phyloP scores from a whole-genome alignment of 371 early-diverging fungal genomes.

The Actinomucor elegans region DNA sequence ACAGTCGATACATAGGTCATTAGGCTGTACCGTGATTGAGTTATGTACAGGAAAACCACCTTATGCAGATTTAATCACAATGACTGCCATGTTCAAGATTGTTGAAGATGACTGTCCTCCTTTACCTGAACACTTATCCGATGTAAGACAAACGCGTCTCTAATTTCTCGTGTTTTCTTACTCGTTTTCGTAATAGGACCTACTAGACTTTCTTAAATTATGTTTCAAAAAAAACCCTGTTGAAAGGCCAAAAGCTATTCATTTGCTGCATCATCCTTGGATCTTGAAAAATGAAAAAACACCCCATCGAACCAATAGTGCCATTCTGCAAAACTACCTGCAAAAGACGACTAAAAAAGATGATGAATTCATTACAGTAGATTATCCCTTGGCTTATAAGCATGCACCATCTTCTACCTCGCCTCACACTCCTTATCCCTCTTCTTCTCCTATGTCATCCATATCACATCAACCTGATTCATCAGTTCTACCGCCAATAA shows the following conservation, averaged over 20 bases:
- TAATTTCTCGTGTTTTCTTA: neutral
- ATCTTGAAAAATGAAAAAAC: conserved; percentile 45
- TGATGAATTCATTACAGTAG: neutral
- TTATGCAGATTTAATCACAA: conserved; percentile 76
- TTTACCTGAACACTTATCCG: conserved; percentile 74
- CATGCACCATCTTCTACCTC: neutral
- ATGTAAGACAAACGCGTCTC: conserved; percentile 29
- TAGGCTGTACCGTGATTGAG: conserved; percentile 89
- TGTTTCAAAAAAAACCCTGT: conserved; percentile 85
- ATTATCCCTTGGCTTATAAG: too few relatives aligned
- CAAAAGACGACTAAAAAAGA: neutral
- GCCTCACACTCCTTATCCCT: neutral
- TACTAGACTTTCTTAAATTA: conserved; percentile 68
- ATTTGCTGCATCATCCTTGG: conserved; percentile 77
- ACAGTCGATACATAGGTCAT: conserved; percentile 27
- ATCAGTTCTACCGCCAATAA: neutral
- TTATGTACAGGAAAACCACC: conserved; percentile 90
- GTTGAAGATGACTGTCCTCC: conserved; percentile 89
- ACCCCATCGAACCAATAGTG: neutral
- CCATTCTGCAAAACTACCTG: neutral
- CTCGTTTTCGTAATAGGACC: conserved; percentile 36
- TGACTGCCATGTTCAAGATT: conserved; percentile 91
- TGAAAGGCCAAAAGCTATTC: conserved; percentile 53
- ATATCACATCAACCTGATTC: too few relatives aligned
- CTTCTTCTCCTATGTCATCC: too few relatives aligned